phyloP scores from a whole-genome alignment of 2,329 filamentous ascomycete genomes.

The Verticillium tricorpus region DNA sequence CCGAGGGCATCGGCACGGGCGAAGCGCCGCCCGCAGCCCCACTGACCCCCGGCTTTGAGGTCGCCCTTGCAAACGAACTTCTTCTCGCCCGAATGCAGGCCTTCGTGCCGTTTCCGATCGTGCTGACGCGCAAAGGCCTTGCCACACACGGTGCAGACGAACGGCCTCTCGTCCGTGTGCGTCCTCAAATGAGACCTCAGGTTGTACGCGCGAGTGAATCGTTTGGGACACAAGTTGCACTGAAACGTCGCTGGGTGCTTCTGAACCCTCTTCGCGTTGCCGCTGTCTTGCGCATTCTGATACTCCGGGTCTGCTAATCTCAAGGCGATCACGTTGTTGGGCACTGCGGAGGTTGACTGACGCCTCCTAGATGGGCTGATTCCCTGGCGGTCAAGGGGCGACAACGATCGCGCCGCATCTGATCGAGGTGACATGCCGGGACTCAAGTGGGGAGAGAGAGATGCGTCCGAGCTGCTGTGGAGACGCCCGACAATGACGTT shows the following conservation, averaged over 20 bases:
- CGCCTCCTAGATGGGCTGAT: slow-evolving; percentile 45
- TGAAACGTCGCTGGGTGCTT: slow-evolving; percentile 98
- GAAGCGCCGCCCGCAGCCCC: slow-evolving; percentile 92
- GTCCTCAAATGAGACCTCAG: slow-evolving; percentile 91
- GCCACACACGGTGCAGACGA: slow-evolving; percentile 93
- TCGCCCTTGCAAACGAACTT: slow-evolving; percentile 96
- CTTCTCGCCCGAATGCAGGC: slow-evolving; percentile 94
- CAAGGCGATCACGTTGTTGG: slow-evolving; percentile 70
- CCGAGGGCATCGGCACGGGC: slow-evolving; percentile 93
- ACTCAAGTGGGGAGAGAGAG: slow-evolving; percentile 47
- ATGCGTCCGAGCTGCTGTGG: slow-evolving; percentile 23
- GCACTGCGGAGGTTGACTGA: slow-evolving; percentile 61
- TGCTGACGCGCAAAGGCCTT: slow-evolving; percentile 98
- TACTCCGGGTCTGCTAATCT: slow-evolving; percentile 86
- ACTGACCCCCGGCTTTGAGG: slow-evolving; percentile 74
- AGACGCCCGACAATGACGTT: slow-evolving; percentile 33
- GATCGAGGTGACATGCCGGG: slow-evolving; percentile 39
- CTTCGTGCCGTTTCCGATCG: slow-evolving; percentile 94
- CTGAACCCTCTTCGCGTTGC: slow-evolving; percentile 76
- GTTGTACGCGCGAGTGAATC: slow-evolving; percentile 95
- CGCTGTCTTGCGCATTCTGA: slow-evolving; percentile 58
- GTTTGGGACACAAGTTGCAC: slow-evolving; percentile 87
- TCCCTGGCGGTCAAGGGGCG: slow-evolving; percentile 52
- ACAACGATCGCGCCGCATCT: slow-evolving; percentile 51
- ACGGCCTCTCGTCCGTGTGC: slow-evolving; percentile 94